A percentile compares a stretch with the other conserved stretches of the same genome.
Conservation (phyloP, 768 basidiomycete species). For the Strobilomyces dryophilus region DNA sequence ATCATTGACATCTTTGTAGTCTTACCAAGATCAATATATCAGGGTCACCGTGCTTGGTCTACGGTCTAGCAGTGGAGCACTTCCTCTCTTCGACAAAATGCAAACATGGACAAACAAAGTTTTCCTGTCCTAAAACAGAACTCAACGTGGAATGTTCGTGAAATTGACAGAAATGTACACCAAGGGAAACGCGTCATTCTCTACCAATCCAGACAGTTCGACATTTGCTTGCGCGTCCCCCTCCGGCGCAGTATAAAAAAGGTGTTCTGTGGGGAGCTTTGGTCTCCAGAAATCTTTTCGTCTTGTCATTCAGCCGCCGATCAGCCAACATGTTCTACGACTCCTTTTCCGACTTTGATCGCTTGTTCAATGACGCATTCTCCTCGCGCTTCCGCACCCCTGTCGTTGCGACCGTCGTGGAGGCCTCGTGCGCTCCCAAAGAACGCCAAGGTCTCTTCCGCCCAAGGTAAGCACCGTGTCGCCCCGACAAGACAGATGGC, state of each 20-base stretch:
- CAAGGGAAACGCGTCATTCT: not conserved
- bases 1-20: too few species aligned
- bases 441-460: not conserved
- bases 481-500: not conserved
- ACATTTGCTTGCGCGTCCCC: not conserved
- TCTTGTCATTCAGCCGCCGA: too few species aligned
- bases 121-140: too few species aligned
- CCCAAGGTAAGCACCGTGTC: not conserved
- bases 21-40: too few species aligned
- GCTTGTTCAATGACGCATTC: not conserved
- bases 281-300: too few species aligned
- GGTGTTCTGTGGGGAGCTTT: not conserved
- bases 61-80: too few species aligned
- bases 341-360: not conserved
- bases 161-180: too few species aligned
- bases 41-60: too few species aligned
- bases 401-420: not conserved
- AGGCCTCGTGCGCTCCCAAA: not conserved
- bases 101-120: not conserved
- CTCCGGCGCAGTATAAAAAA: not conserved
- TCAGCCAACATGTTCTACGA: not conserved
- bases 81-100: not conserved
- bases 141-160: too few species aligned
- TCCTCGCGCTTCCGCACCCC: not conserved
- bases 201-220: not conserved